Conservation (phyloP, 2,329 filamentous ascomycete species). For the Cladosporium austrohemisphaericum region DNA sequence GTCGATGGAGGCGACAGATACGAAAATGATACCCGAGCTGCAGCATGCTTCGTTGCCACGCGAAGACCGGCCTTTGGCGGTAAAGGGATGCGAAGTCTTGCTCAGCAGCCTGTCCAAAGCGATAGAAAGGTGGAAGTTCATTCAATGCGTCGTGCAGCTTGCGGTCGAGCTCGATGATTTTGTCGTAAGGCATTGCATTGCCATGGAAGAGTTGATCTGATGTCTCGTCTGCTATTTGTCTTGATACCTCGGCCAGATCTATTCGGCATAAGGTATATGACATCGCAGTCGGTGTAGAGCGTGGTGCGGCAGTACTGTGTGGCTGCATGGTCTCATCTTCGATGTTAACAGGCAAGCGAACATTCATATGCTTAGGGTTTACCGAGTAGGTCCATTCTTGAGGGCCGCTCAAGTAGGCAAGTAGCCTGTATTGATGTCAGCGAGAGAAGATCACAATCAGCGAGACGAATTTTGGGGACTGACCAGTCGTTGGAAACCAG, state of each 20-base stretch:
- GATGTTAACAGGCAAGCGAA: not conserved
- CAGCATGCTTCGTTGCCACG: not conserved
- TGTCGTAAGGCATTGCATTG: not conserved
- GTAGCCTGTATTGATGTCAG: not conserved
- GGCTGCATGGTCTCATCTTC: not conserved
- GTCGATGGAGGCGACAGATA: slow-evolving; percentile 5
- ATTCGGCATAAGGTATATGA: slow-evolving; percentile 3
- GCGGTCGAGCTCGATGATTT: not conserved
- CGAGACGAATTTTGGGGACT: too few relatives aligned
- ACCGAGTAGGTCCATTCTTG: slow-evolving; percentile 9
- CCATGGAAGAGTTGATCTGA: not conserved
- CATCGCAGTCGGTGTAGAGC: not conserved
- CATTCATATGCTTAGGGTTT: slow-evolving; percentile 3
- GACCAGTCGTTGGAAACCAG: slow-evolving; percentile 9
- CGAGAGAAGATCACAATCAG: too few relatives aligned
- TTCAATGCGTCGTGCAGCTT: not conserved
- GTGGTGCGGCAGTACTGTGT: not conserved
- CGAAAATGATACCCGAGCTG: slow-evolving; percentile 2
- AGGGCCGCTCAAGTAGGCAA: not conserved
- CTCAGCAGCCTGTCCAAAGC: not conserved
- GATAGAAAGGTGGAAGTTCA: slow-evolving; percentile 1
- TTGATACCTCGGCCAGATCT: not conserved
- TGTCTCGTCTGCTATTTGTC: not conserved
- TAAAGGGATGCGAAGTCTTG: not conserved
- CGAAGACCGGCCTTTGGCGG: not conserved